Evolutionary conservation across 768 basidiomycete genomes (phyloP), one percentile per base, ranked within the genome.

Genomic region (Lepiota venenata): DNA sequence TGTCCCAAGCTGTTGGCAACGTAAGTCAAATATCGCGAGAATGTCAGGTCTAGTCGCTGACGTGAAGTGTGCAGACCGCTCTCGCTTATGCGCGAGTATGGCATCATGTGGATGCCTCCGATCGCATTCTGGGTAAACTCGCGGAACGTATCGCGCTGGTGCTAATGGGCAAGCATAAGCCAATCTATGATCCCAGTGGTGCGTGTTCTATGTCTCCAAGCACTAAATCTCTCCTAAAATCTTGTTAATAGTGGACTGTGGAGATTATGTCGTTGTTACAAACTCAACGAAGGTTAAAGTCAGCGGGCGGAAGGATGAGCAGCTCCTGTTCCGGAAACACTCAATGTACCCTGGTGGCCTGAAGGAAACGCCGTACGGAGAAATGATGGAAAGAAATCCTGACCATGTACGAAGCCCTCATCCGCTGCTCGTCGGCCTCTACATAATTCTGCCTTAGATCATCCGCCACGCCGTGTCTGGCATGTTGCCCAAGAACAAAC

Each of bases 81-180:
- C 84, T 98, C 59, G 95, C 93, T 0, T 94, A 93, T 63, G 88
- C 92, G n/a, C 80, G 95, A 43, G 85, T 93, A 42, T 99, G 96
- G 97, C 93, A 98, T 67, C 91, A 91, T 58, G 92, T 93, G 58
- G 88, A 96, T 63, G 94, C 95, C 11, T 79, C 88, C 9, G 90
- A 91, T 62, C 85, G 95, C 37, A 76, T 94, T n/a, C 79, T 98
- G 15, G 97, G 97, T 66, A 93, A 95, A 76, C 81, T 98, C 9
- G 95, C 97, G 5, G 87, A 91, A 62, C 81, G 93, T 35, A 97
- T 99, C 62, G 96, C 97, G 2, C 81, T 92, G 55, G 93, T 94
- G 29, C 79, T 99, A 43, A 98, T 98, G 96, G 97, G 96, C 65
- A 99, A 98, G 73, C 94, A 98, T 70, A 99, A 98, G 66, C 95